A percentile compares a stretch with the other conserved stretches of the same genome.
Conservation (phyloP, 1,284 basidiomycete species). For the Paramarasmius palmivorus region DNA sequence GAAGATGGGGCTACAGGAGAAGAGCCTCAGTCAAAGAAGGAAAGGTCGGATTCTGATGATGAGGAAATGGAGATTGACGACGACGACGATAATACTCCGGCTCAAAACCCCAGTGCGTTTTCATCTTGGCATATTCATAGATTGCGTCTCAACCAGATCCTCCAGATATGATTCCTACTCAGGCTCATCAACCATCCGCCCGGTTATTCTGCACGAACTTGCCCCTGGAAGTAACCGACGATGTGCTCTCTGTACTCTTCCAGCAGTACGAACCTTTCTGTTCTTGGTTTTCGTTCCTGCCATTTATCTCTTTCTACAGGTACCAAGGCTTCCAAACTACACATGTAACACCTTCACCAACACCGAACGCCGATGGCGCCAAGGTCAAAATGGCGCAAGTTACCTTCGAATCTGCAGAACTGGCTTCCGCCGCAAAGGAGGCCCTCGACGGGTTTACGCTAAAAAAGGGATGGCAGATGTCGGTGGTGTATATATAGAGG, state of each 20-base stretch:
- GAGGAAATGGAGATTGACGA: constrained; percentile 89
- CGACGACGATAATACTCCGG: constrained; percentile 61
- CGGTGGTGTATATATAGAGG: constrained; percentile 66
- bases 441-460: constrained; percentile 79
- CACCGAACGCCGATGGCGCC: constrained; percentile 58
- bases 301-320: constrained; percentile 34
- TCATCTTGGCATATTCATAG: constrained; percentile 23
- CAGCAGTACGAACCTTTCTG: constrained; percentile 66
- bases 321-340: constrained; percentile 78
- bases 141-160: constrained; percentile 29
- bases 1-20: constrained; percentile 61
- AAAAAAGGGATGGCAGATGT: constrained; percentile 82
- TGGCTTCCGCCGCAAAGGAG: constrained; percentile 75
- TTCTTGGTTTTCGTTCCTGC: constrained; percentile 1
- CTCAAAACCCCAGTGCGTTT: constrained; percentile 44
- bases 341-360: constrained; percentile 65
- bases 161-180: constrained; percentile 44
- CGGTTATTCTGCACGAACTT: constrained; percentile 76
- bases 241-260: constrained; percentile 80
- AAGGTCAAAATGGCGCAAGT: constrained; percentile 77
- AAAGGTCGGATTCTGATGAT: constrained; percentile 66
- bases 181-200: constrained; percentile 59
- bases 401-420: constrained; percentile 68
- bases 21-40: constrained; percentile 63
- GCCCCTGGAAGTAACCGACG: constrained; percentile 79